These are phyloP conservation scores for Suillus plorans DNA, from an alignment of 768 basidiomycete species.

Conservation along the genomic window DNA sequence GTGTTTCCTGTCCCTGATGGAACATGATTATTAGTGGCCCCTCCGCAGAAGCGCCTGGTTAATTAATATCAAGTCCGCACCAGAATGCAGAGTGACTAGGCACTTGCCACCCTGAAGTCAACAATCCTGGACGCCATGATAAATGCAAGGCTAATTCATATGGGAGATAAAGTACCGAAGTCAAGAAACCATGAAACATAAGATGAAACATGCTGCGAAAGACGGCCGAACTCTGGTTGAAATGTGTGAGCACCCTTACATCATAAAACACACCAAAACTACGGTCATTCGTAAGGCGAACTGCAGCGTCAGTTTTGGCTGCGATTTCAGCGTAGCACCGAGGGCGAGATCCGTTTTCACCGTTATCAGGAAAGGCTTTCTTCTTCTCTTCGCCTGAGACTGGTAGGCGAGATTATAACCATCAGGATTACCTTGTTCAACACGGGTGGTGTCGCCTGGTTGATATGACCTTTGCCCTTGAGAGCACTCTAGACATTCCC, in stretches of 20 bases:
- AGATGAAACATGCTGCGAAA: constrained; percentile 65
- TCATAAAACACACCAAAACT: constrained; percentile 58
- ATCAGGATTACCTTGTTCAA: constrained; percentile 54
- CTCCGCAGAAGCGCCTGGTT: constrained; percentile 33
- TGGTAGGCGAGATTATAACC: constrained; percentile 27
- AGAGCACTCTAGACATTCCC: constrained; percentile 78
- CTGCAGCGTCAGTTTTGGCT: constrained; percentile 61
- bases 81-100: constrained; percentile 66
- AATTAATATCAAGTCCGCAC: constrained; percentile 71
- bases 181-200: constrained; percentile 80
- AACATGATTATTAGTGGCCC: constrained; percentile 43
- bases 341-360: constrained; percentile 63
- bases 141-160: background rate
- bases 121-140: constrained; percentile 44
- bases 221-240: constrained; percentile 69
- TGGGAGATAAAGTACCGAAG: constrained; percentile 41
- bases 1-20: constrained; percentile 78
- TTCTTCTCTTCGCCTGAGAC: constrained; percentile 35
- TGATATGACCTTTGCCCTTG: constrained; percentile 69
- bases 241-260: background rate
- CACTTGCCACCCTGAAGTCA: constrained; percentile 70
- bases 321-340: constrained; percentile 63
- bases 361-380: constrained; percentile 24
- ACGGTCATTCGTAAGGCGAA: constrained; percentile 60
- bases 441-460: constrained; percentile 52